phyloP scores from a whole-genome alignment of 192 early-diverging fungal species.

The Geosiphon pyriformis region DNA sequence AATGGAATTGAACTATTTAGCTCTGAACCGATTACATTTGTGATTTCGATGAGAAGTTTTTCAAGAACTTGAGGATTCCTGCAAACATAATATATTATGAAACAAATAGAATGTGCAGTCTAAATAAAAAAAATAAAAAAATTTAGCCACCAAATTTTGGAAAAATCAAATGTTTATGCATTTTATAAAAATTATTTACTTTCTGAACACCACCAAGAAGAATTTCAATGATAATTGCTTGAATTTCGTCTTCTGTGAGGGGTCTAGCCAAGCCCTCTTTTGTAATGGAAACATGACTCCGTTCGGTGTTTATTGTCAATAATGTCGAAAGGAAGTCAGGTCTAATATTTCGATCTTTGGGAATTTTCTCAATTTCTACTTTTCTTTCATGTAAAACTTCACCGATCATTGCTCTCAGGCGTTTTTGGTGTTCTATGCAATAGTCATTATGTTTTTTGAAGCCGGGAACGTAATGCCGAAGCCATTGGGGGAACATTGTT shows the following conservation, averaged over 20 bases:
- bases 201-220: constrained; percentile 13
- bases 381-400: neutral
- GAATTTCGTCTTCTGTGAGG: constrained; percentile 12
- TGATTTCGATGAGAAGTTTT: constrained; percentile 10
- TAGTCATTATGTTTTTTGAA: neutral
- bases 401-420: neutral
- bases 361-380: constrained; percentile 9
- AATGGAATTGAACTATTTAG: neutral
- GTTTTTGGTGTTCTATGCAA: neutral
- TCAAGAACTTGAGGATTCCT: constrained; percentile 8
- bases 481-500: neutral
- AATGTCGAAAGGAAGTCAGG: constrained; percentile 15
- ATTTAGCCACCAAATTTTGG: neutral
- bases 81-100: constrained; percentile 10
- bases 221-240: constrained; percentile 6
- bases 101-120: constrained; percentile 18
- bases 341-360: neutral
- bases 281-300: neutral
- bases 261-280: constrained; percentile 1
- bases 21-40: neutral
- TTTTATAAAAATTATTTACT: neutral
- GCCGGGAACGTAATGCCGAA: neutral
- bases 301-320: constrained; percentile 16
- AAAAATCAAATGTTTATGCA: neutral
- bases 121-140: neutral